Conservation (phyloP, 352 stramenopile species). For the Phytophthora fragariae region DNA sequence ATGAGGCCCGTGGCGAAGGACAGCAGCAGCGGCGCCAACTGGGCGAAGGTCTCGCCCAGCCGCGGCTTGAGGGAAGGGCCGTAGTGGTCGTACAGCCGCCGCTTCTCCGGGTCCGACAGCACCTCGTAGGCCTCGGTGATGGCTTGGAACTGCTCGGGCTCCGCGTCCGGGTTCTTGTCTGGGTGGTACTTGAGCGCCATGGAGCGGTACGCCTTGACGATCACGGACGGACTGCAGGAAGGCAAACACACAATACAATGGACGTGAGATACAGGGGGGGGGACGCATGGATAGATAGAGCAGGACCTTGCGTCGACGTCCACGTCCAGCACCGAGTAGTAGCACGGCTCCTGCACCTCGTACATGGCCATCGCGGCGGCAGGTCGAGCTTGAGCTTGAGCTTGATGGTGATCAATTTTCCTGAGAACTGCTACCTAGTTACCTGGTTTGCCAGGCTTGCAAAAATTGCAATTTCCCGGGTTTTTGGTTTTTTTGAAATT, state of each 20-base stretch:
- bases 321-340: constrained; percentile 78
- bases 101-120: constrained; percentile 78
- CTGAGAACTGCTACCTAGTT: neutral
- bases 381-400: constrained; percentile 6
- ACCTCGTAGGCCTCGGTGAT: constrained; percentile 84
- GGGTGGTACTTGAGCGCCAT: constrained; percentile 95
- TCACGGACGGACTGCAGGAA: constrained; percentile 84
- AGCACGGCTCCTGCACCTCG: constrained; percentile 62
- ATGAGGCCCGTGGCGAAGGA: constrained; percentile 65
- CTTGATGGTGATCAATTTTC: constrained; percentile 9
- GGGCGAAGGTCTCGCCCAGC: constrained; percentile 68
- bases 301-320: constrained; percentile 61
- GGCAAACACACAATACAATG: neutral
- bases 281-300: neutral
- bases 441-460: too few relatives aligned
- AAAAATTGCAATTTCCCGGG: too few relatives aligned
- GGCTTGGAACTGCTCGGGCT: constrained; percentile 90
- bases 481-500: too few relatives aligned
- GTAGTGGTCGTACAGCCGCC: constrained; percentile 79
- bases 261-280: neutral
- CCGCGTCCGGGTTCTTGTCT: constrained; percentile 94
- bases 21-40: constrained; percentile 71
- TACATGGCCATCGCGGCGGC: constrained; percentile 39
- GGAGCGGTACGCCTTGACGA: constrained; percentile 96
- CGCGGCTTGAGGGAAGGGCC: constrained; percentile 63